These are phyloP conservation scores for Botryotinia calthae DNA, from an alignment of 2,329 filamentous ascomycete genomes.

Conservation along the genomic window DNA sequence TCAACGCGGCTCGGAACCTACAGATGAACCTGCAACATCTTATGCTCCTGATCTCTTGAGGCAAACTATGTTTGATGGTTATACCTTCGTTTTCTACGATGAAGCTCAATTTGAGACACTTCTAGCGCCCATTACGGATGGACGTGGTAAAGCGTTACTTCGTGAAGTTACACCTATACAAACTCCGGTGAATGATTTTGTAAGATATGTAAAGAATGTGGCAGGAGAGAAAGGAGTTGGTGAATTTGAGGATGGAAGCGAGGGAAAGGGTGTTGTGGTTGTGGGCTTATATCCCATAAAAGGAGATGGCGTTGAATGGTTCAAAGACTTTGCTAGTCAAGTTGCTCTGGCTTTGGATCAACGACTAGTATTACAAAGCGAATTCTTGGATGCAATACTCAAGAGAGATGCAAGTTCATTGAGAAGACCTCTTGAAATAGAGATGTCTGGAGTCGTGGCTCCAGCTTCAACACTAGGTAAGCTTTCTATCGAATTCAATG, in stretches of 20 bases:
- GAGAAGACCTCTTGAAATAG: slow-evolving; percentile 63
- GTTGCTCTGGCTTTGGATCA: slow-evolving; percentile 74
- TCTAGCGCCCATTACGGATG: slow-evolving; percentile 70
- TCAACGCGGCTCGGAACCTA: slow-evolving; percentile 71
- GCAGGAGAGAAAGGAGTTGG: slow-evolving; percentile 72
- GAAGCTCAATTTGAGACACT: slow-evolving; percentile 72
- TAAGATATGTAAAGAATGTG: slow-evolving; percentile 70
- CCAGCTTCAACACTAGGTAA: slow-evolving; percentile 36
- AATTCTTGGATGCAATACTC: slow-evolving; percentile 88
- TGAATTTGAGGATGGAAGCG: slow-evolving; percentile 60
- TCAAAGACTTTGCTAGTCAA: slow-evolving; percentile 62
- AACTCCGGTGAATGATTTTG: slow-evolving; percentile 72
- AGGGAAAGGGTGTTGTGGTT: slow-evolving; percentile 71
- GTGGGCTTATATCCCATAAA: slow-evolving; percentile 67
- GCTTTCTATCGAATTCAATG: slow-evolving; percentile 1
- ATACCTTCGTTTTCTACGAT: slow-evolving; percentile 86
- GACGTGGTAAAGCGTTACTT: slow-evolving; percentile 76
- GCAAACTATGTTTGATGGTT: slow-evolving; percentile 74
- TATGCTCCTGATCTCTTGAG: slow-evolving; percentile 69
- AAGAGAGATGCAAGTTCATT: slow-evolving; percentile 73
- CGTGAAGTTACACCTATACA: slow-evolving; percentile 58
- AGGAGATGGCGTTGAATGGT: slow-evolving; percentile 60
- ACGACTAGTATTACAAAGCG: slow-evolving; percentile 80
- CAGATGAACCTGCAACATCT: slow-evolving; percentile 58
- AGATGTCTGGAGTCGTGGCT: slow-evolving; percentile 35